phyloP scores from a whole-genome alignment of 805 yeast genomes.

The Starmerella floricola region DNA sequence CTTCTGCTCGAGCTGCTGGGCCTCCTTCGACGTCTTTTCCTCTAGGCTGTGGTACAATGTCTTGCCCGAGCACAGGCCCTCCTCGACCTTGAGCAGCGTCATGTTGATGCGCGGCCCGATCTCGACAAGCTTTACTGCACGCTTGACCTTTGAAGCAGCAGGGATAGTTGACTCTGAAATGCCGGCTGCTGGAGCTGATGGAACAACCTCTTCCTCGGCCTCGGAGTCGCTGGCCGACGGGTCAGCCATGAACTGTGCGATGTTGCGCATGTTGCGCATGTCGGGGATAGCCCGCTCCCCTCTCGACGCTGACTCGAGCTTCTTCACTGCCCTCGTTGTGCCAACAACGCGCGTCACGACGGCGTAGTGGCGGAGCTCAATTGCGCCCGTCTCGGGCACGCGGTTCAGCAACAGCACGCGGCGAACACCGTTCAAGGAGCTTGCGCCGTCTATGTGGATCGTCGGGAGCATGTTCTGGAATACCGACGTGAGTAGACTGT shows the following conservation, averaged over 20 bases:
- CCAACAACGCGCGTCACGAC: conserved; percentile 72
- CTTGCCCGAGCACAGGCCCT: conserved; percentile 80
- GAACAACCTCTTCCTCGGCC: conserved; percentile 75
- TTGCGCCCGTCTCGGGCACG: conserved; percentile 53
- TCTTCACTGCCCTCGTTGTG: conserved; percentile 59
- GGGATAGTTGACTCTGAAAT: conserved; percentile 18
- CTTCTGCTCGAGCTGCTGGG: conserved; percentile 46
- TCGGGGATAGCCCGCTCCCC: conserved; percentile 58
- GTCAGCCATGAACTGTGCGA: conserved; percentile 72
- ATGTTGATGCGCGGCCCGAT: conserved; percentile 81
- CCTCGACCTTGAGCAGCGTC: conserved; percentile 74
- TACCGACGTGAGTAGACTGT: conserved; percentile 72
- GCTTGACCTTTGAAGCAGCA: conserved; percentile 36
- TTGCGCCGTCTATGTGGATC: conserved; percentile 61
- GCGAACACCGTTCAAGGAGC: conserved; percentile 60
- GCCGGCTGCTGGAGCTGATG: conserved; percentile 37
- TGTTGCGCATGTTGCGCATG: conserved; percentile 53
- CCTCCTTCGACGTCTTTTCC: conserved; percentile 51
- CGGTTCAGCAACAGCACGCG: conserved; percentile 77
- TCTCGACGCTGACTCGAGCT: conserved; percentile 51
- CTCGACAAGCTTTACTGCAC: conserved; percentile 85
- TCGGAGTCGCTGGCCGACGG: conserved; percentile 85
- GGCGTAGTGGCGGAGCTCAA: conserved; percentile 80
- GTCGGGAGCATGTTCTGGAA: conserved; percentile 96
- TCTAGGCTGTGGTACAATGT: conserved; percentile 70